Evolutionary conservation across 1,284 basidiomycete species (phyloP), one percentile per base, ranked within the genome.

Genomic region (Moesziomyces globuligerus): DNA sequence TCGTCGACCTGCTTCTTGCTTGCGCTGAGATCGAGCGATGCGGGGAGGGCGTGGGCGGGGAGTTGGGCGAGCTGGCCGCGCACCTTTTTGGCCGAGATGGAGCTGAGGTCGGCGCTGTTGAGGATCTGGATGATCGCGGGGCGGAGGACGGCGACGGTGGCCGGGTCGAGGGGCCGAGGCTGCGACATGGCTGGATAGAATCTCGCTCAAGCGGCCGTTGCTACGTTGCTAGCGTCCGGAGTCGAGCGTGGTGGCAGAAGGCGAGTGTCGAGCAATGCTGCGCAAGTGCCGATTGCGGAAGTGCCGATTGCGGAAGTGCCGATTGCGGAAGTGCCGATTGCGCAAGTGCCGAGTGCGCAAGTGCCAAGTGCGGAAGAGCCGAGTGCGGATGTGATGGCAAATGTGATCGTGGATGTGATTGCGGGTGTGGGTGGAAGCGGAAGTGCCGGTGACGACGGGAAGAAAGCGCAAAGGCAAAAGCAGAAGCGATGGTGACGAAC

Each of bases 91-190:
- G 76, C 74, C 7, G 76, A 76, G 55, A 80, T 61, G n/a, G 70
- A 65, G 43, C 67, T 64, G 38, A 80, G 68, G 40, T 80, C 79
- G 10, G 76, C 56, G n/a, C 71, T 62, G 46, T 72, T 66, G 53
- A 80, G 75, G 54, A 80, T 75, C 48, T 75, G 69, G 23, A 74
- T 70, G 62, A 80, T 76, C 47, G 69, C 68, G 23, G 67, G 69
- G 23, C 74, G 71, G 24, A 80, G 67, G 26, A 62, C 44, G 38
- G 71, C 58, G 45, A 72, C 62, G 39, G 37, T 57, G 42, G 56
- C 60, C 32, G 61, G 50, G 41, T 69, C 66, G 42, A 73, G 65
- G 21, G 55, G 52, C 4, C n/a, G 42, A 42, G 58, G 54, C 24
- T 68, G 65, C 26, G 70, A 64, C 70, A 72, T 72, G 59, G 8